phyloP scores from a whole-genome alignment of 768 basidiomycete genomes.

The Lactarius sp. region DNA sequence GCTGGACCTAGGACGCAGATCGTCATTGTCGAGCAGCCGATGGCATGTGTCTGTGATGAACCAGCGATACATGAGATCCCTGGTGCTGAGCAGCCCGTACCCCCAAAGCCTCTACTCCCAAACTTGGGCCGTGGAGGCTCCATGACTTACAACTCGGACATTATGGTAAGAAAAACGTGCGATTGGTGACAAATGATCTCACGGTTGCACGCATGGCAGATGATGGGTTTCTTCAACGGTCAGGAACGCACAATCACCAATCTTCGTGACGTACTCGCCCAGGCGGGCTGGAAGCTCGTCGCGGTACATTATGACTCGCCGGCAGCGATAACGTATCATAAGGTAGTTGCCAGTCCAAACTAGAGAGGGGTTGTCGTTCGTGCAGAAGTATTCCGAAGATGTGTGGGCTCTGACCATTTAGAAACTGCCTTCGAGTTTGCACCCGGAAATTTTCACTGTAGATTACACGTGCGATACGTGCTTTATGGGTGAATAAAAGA shows the following conservation, averaged over 20 bases:
- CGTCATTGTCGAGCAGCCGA: slow-evolving; percentile 29
- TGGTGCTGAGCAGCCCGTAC: slow-evolving; percentile 16
- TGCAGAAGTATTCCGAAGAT: too few species aligned
- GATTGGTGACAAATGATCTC: neutral
- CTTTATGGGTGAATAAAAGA: too few species aligned
- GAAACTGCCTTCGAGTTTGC: too few species aligned
- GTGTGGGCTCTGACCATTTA: too few species aligned
- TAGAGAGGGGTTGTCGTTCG: neutral
- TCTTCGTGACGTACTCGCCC: slow-evolving; percentile 7
- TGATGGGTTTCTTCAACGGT: neutral
- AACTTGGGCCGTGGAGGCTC: slow-evolving; percentile 26
- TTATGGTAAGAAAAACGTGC: slow-evolving; percentile 16
- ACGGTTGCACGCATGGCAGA: neutral
- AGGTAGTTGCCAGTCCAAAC: slow-evolving; percentile 5
- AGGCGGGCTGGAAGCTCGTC: neutral
- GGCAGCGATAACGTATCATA: neutral
- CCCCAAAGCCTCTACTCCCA: slow-evolving; percentile 27
- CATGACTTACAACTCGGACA: slow-evolving; percentile 23
- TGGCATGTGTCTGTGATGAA: slow-evolving; percentile 28
- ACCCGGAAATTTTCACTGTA: too few species aligned
- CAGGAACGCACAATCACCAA: slow-evolving; percentile 8
- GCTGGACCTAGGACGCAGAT: slow-evolving; percentile 28
- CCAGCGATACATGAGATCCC: slow-evolving; percentile 17
- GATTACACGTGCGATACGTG: too few species aligned
- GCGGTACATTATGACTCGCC: neutral